Evolutionary conservation across 2,329 filamentous ascomycete genomes (phyloP), one percentile per base, ranked within the genome.

Genomic region (Pseudogymnoascus sp.): DNA sequence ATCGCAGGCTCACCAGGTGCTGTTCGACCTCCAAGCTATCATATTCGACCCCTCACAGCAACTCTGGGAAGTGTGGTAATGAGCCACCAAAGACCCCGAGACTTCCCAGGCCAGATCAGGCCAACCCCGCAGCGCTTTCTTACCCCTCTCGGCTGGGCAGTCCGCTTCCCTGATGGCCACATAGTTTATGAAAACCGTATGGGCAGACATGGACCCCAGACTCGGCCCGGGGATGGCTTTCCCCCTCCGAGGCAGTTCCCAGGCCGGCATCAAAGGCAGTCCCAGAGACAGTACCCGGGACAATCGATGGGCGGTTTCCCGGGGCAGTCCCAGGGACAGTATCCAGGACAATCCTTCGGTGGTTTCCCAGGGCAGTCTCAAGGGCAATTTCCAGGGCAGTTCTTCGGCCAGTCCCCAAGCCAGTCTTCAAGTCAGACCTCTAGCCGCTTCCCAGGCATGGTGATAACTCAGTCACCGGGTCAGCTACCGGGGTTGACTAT

Each of bases 111-210:
- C 11, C 25, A 18, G 11, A 18, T 16, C 28, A 35, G 47, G 28
- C 14, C 47, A 54, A 35, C n/a, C 25, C 28, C 47, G 6, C 47
- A 54, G 47, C 47, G 47, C 14, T 54, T 54, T 9, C 47, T 54
- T 16, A 54, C 47, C n/a, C 47, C 47, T 33, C 47, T 54, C 47
- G 47, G 47, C 14, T 54, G 47, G 47, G 47, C 47, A 33, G 47
- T 54, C n/a, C 47, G 47, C 47, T 54, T 33, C 33, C 47, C 47
- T 35, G 47, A 54, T 54, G 47, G 28, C 28, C 25, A 12, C 9
- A 54, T 54, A 54, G 16, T 54, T 33, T 35, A 54, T 18, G 47
- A 33, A 18, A 54, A 33, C 16, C 47, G 47, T 54, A 33, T 54
- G 47, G 47, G 43, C 9, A 33, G 47, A 14, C 47, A 54, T 16